Percentiles rank a stretch among this genome's conserved stretches.
phyloP scores from a whole-genome alignment of 2,329 filamentous ascomycete genomes.

The Phaeosphaeria sp. region DNA sequence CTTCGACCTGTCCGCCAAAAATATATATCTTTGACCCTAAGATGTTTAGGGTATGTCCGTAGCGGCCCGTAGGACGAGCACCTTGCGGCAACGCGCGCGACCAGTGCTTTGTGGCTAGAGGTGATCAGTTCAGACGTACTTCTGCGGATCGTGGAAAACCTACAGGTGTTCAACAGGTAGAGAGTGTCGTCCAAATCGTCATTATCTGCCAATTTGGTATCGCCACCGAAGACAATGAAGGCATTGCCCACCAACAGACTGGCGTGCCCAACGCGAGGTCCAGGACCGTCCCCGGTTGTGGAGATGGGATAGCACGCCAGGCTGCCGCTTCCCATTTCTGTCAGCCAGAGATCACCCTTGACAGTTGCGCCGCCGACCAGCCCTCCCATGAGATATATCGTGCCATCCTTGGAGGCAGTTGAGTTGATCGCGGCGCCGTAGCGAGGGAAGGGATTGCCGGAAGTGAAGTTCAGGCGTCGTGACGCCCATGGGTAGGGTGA shows the following conservation, averaged over 20 bases:
- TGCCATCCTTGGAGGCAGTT: conserved; percentile 91
- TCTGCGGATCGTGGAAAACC: conserved; percentile 46
- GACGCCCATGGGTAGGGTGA: conserved; percentile 97
- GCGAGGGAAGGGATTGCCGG: conserved; percentile 89
- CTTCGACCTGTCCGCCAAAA: conserved; percentile 96
- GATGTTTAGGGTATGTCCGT: conserved; percentile 96
- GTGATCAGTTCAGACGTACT: conserved; percentile 34
- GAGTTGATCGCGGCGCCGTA: conserved; percentile 97
- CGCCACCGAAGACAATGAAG: conserved; percentile 98
- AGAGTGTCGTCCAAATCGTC: conserved; percentile 94
- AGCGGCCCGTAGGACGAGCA: conserved; percentile 84
- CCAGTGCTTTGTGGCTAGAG: conserved; percentile 92
- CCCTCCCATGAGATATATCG: conserved; percentile 97
- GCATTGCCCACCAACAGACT: conserved; percentile 96
- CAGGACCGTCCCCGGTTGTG: conserved; percentile 91
- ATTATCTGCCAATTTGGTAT: conserved; percentile 94
- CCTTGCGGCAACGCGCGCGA: conserved; percentile 90
- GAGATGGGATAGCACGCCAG: conserved; percentile 91
- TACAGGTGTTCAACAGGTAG: conserved; percentile 97
- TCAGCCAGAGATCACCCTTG: conserved; percentile 97
- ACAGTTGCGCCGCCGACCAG: conserved; percentile 94
- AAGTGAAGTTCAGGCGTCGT: conserved; percentile 83
- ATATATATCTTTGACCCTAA: conserved; percentile 96
- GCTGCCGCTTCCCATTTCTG: conserved; percentile 82
- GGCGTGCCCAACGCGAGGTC: conserved; percentile 91